Evolutionary conservation across 176 grass and related monocot genomes (phyloP), one percentile per base, ranked within the genome.

Genomic region (Raddia guianensis): DNA sequence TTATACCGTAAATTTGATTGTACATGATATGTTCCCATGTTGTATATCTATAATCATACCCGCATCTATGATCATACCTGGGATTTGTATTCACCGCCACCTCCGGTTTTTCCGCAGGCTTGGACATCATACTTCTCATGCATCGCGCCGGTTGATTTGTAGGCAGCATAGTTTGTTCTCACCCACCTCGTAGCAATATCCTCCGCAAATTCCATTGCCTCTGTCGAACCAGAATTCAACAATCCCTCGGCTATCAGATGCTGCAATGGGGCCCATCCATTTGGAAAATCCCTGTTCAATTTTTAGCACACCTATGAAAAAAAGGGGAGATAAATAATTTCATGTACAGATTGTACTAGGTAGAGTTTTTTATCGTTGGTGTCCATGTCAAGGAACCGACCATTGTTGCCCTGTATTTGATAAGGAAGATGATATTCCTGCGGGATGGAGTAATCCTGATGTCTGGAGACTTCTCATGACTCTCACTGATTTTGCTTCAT

Each of bases 231-330:
- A 83, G 79, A 85, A 48, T 79, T 85, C 61, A 83, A 47, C 68
- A 97, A 72, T 60, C 94, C 94, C 51, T 97, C 86, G 14, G 56
- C 85, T 87, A 97, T 94, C 79, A 98, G 85, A 76, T 98, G 92
- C 37, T 98, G 95, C 57, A 95, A 47, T 8, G 95, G 92, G 14
- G 95, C 90, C 95, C 95, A 98, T 72, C 95, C 92, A 87, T 98
- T 95, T 37, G 92, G 95, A 57, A 95, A 91, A 79, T 98, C 95
- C 95, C 95, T 98, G 64, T 59, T 79, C 47, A 80, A 47, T 34
- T 49, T 63, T 70, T 34, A 71, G 11, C 27, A 82, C 16, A 52
- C 40, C 8, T 20, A 58, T 63, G 79, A 50, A 35, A 5, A 58
- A 46, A 7, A 15, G 2, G n/a, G n/a, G 65, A 51, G 0, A 4